phyloP scores from a whole-genome alignment of 2,329 filamentous ascomycete genomes.

The Akanthomyces dipterigenus region DNA sequence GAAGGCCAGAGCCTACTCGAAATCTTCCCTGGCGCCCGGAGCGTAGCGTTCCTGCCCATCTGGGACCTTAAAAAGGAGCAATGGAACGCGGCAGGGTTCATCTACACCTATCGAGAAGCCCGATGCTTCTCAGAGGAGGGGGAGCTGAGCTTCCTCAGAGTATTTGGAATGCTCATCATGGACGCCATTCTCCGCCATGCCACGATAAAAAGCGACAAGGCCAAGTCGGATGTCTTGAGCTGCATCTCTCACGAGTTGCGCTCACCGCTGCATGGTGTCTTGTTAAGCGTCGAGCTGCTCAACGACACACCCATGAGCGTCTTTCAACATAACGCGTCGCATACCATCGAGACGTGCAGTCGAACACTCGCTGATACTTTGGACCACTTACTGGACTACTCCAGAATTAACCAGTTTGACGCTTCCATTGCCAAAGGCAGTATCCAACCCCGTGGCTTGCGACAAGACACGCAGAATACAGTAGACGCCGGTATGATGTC shows the following conservation, averaged over 20 bases:
- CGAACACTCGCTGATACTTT: slow-evolving; percentile 43
- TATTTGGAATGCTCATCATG: slow-evolving; percentile 49
- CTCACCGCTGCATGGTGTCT: slow-evolving; percentile 53
- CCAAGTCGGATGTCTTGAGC: slow-evolving; percentile 52
- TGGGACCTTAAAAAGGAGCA: too few relatives aligned
- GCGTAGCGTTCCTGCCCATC: too few relatives aligned
- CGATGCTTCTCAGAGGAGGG: slow-evolving; percentile 16
- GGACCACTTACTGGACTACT: slow-evolving; percentile 41
- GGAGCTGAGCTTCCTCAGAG: slow-evolving; percentile 44
- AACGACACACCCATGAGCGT: slow-evolving; percentile 43
- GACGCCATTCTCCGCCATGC: slow-evolving; percentile 48
- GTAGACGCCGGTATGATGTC: too few relatives aligned
- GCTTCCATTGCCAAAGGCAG: background rate
- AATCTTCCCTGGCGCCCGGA: too few relatives aligned
- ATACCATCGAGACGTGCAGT: slow-evolving; percentile 40
- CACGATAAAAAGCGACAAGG: slow-evolving; percentile 32
- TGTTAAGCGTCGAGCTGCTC: slow-evolving; percentile 47
- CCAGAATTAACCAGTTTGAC: slow-evolving; percentile 32
- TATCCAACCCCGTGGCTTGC: background rate
- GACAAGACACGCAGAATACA: too few relatives aligned
- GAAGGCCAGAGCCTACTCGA: too few relatives aligned
- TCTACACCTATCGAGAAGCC: too few relatives aligned
- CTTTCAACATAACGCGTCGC: slow-evolving; percentile 35
- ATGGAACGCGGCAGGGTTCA: too few relatives aligned
- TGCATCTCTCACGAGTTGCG: slow-evolving; percentile 56